Evolutionary conservation across 2,329 filamentous ascomycete genomes (phyloP).

Genomic region (Blumeriella jaapii): DNA sequence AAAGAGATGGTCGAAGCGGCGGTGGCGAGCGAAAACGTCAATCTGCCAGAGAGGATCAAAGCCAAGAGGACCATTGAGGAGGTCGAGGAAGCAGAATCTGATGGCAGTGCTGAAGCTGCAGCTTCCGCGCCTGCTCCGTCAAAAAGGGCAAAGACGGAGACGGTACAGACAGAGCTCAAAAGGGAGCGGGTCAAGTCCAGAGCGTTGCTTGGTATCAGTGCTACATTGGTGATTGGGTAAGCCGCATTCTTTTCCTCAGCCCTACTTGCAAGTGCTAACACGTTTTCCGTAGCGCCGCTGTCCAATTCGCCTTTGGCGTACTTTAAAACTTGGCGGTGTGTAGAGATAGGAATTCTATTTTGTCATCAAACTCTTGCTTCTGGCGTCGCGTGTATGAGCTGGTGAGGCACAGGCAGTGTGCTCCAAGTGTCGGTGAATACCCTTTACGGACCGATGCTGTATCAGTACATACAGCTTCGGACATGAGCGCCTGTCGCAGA

Average conservation of each 20-base stretch:
- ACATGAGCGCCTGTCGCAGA: too few relatives aligned
- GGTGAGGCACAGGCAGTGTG: too few relatives aligned
- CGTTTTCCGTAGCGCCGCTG: slow-evolving; percentile 21
- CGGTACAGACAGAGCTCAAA: slow-evolving; percentile 60
- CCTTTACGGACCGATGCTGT: too few relatives aligned
- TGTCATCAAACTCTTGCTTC: slow-evolving; percentile 9
- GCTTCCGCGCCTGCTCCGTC: slow-evolving; percentile 34
- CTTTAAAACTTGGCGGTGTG: slow-evolving; percentile 12
- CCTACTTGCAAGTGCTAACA: slow-evolving; percentile 11
- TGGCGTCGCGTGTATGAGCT: slow-evolving; percentile 12
- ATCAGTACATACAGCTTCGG: too few relatives aligned
- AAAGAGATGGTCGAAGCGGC: slow-evolving; percentile 77
- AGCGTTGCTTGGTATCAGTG: slow-evolving; percentile 74
- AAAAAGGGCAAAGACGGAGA: slow-evolving; percentile 73
- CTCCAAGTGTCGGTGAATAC: too few relatives aligned
- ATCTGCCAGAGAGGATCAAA: slow-evolving; percentile 27
- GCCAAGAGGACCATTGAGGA: slow-evolving; percentile 67
- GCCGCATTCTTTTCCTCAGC: slow-evolving; percentile 30
- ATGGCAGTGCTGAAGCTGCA: slow-evolving; percentile 35
- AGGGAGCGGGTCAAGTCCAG: slow-evolving; percentile 80
- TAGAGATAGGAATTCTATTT: slow-evolving; percentile 4
- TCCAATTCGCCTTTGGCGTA: slow-evolving; percentile 26
- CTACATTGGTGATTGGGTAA: slow-evolving; percentile 83
- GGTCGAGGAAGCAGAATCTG: slow-evolving; percentile 41
- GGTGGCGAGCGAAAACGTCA: slow-evolving; percentile 27